Evolutionary conservation across 768 basidiomycete species (phyloP).

Genomic region (Cyclocybe cylindracea): DNA sequence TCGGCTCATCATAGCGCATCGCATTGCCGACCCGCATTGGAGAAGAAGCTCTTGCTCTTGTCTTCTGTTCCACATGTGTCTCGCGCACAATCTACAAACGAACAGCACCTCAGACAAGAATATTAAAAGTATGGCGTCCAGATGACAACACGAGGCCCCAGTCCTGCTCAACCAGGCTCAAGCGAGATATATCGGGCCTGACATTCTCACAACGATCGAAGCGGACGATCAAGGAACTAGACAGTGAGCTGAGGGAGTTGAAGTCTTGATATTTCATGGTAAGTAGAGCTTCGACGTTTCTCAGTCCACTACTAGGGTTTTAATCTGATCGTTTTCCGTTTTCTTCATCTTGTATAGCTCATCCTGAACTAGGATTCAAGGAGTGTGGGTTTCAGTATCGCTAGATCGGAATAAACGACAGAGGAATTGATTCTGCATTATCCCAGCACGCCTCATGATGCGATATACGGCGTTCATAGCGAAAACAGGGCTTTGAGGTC

Average conservation of each 20-base stretch:
- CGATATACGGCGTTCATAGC: constrained; percentile 67
- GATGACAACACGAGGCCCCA: constrained; percentile 28
- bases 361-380: constrained; percentile 69
- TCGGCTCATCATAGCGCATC: too few species aligned
- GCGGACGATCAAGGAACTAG: constrained; percentile 51
- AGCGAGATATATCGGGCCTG: constrained; percentile 50
- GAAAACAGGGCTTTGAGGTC: constrained; percentile 65
- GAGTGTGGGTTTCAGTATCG: constrained; percentile 49
- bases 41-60: too few species aligned
- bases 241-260: constrained; percentile 54
- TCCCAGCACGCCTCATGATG: constrained; percentile 73
- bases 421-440: not conserved
- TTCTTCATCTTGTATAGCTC: constrained; percentile 42
- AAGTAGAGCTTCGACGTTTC: constrained; percentile 9
- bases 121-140: constrained; percentile 42
- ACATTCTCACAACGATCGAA: constrained; percentile 64
- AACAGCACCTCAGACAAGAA: too few species aligned
- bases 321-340: not conserved
- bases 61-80: too few species aligned
- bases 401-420: not conserved
- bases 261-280: constrained; percentile 80
- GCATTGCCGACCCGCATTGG: too few species aligned
- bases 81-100: too few species aligned
- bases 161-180: constrained; percentile 31
- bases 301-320: not conserved